Evolutionary conservation across 345 rosid genomes (phyloP).

Genomic region (Mangifera indica): DNA sequence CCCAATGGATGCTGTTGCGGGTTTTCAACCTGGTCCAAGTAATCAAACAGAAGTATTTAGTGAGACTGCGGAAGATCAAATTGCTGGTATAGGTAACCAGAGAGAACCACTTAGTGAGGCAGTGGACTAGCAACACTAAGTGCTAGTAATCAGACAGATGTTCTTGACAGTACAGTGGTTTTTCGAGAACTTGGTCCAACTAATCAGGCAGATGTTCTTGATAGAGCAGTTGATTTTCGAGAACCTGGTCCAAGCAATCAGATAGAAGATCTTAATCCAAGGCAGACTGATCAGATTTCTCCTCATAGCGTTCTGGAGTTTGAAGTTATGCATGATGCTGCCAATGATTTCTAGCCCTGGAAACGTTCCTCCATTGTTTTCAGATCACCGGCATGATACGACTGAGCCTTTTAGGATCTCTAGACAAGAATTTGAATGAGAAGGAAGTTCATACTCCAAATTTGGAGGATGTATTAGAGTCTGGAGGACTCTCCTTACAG

Average conservation of each 20-base stretch:
- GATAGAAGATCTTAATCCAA: constrained; percentile 31
- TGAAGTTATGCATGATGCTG: constrained; percentile 61
- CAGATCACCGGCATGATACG: constrained; percentile 25
- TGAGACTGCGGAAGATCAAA: constrained; percentile 5
- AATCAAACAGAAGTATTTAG: constrained; percentile 17
- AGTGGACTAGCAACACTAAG: constrained; percentile 22
- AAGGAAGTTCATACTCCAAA: constrained; percentile 42
- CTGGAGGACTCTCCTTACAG: constrained; percentile 34
- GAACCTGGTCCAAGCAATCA: constrained; percentile 34
- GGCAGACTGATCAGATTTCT: constrained; percentile 22
- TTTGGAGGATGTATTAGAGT: constrained; percentile 38
- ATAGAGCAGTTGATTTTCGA: constrained; percentile 13
- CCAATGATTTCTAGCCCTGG: constrained; percentile 32
- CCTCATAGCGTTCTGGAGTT: constrained; percentile 45
- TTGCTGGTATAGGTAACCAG: constrained; percentile 16
- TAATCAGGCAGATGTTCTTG: constrained; percentile 29
- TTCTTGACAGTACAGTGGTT: constrained; percentile 10
- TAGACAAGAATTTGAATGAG: constrained; percentile 37
- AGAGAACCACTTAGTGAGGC: constrained; percentile 20
- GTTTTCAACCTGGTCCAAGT: constrained; percentile 7
- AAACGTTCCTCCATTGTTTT: constrained; percentile 26
- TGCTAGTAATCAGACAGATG: constrained; percentile 32
- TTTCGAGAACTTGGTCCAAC: constrained; percentile 34
- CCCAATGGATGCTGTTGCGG: constrained; percentile 20
- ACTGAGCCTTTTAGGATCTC: constrained; percentile 26